Evolutionary conservation across 2,329 filamentous ascomycete genomes (phyloP), one percentile per base, ranked within the genome.

Genomic region (Knufia fluminis): DNA sequence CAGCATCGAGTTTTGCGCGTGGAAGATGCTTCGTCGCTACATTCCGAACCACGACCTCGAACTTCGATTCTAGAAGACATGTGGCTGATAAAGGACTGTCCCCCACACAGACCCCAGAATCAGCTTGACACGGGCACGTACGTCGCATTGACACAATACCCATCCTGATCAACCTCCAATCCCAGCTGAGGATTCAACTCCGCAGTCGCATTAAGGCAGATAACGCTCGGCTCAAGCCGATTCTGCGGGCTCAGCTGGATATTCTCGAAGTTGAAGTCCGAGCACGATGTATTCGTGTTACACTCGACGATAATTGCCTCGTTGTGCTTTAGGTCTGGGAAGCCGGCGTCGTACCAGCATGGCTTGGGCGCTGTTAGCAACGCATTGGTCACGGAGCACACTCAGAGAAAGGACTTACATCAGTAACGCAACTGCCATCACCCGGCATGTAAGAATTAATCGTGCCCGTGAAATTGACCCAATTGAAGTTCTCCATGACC

Each of bases 311-410:
- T 65, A 31, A 70, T 57, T 8, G 65, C 62, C 51, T 71, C 68
- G 1, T 65, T 71, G 43, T 70, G 68, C 7, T 63, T 62, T 22
- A 70, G 56, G 26, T 65, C 57, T 0, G 63, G 59, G 1, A 71
- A 58, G 2, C 68, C 68, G 6, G 54, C 57, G 47, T 71, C 56
- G 52, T 72, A 72, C 69, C 69, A 72, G 56, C 68, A 72, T 2
- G 69, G 69, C 51, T 53, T 17, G 32, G 20, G 20, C 7, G 12
- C 12, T 6, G 26, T 28, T 28, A 28, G 26, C 26, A 28, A n/a
- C n/a, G n/a, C n/a, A n/a, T n/a, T n/a, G n/a, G n/a, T n/a, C n/a
- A 8, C 8, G 31, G n/a, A 32, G n/a, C 31, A 32, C 31, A n/a
- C n/a, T 32, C 8, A n/a, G 8, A 8, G n/a, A 32, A n/a, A 8